Base-by-base conservation (phyloP, 495 filamentous ascomycete genomes). In the Xylaria intraflava region DNA sequence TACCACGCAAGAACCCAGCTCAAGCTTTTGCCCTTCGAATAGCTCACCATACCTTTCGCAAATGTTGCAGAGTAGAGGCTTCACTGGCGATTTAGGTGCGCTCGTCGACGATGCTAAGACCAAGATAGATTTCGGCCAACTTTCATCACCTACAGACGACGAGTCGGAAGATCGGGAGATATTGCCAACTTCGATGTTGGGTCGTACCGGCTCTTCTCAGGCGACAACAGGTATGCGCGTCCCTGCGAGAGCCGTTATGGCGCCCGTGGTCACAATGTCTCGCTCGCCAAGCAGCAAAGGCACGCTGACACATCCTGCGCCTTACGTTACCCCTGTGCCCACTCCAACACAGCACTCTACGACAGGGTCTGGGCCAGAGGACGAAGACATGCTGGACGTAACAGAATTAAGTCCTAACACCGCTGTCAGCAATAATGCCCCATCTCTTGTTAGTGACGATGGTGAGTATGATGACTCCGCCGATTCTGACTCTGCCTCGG, bases 361-460 rank as follows among this genome's bases (percentile, higher is more conserved):
- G 17, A 53, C 57, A 29, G 53, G 53, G 33, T 53, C 68, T 19
- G 54, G 73, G 27, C 59, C 71, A 24, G 70, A 72, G 42, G 73
- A 76, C 45, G 66, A 74, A 14, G 77, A 78, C 12, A 70, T 76
- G 26, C 65, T 82, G 51, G 79, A 83, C 44, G 73, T 72, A 24
- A 49, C 53, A 35, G 86, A 89, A 46, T 72, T 93, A 31, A 92
- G 87, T 60, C 90, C 90, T 7, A 81, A 89, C 56, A 89, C 89
- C 6, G 72, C 85, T 27, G 81, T 88, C 30, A 88, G 87, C 60
- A 90, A 92, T 65, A 79, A 79, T 46, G 86, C 87, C 10, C 90
- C 90, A 11, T 92, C 88, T 38, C 73, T 96, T 49, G 88, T 95
- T 57, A 91, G 87, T 70, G 90, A 96, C 66, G 86, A 91, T 64